Base-by-base conservation (phyloP, 1,284 basidiomycete species). In the Porogramme epimiltina region DNA sequence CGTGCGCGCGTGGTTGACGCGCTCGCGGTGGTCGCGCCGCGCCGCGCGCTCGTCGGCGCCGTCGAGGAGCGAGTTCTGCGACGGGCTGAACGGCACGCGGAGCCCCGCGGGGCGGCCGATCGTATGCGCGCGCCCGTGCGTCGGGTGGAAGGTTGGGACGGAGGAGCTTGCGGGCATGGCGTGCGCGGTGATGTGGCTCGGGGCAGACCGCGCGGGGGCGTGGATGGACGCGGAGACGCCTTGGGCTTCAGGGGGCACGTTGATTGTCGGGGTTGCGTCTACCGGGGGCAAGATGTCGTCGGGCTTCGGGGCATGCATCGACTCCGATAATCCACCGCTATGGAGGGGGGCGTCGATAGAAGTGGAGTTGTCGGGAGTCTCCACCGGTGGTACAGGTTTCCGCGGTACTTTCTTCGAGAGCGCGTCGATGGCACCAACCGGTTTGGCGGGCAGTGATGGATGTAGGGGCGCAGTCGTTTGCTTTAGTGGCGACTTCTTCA, bases 51-150 rank as follows among this genome's bases (percentile, higher is more conserved):
- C 55, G 58, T 31, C 28, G 16, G 49, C n/a, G 47, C 54, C 52
- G 38, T 62, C 61, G 36, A 38, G 38, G 47, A 62, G 61, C 22
- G 57, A 52, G 16, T 47, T 55, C 45, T 54, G 41, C 66, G 54
- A 50, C 16, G 46, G 44, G 40, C 49, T 52, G 37, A 52, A 42
- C 15, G 58, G 58, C 36, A 45, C 23, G 16, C 58, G 52, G 15
- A 56, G 38, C 16, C 49, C 53, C n/a, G n/a, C n/a, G 6, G 54
- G 54, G 18, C 76, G 73, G 6, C 78, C 80, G 45, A 79, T 71
- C 19, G 81, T 82, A 42, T 80, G 79, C 22, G 82, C 75, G 22
- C 84, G 78, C 15, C 67, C 72, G 55, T 85, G 82, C 1, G 70
- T 64, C 5, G 66, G 66, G 23, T 68, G 61, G 61, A 68, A 73